phyloP scores from a whole-genome alignment of 1,284 basidiomycete genomes.

The Phylloporus sp. region DNA sequence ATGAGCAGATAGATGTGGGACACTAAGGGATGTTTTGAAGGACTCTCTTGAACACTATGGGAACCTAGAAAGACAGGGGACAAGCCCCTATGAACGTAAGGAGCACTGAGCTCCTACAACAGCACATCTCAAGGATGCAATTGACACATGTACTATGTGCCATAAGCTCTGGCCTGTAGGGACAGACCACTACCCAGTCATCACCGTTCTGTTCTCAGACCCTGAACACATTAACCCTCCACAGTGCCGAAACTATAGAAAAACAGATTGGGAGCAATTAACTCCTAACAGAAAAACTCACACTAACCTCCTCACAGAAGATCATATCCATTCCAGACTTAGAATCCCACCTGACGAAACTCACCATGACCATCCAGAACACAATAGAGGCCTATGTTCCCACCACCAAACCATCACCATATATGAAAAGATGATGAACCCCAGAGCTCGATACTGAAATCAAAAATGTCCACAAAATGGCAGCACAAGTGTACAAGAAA shows the following conservation, averaged over 20 bases:
- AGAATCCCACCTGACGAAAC: background rate
- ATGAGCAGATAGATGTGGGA: too few relatives aligned
- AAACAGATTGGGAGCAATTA: background rate
- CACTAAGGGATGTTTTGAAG: too few relatives aligned
- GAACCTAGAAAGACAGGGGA: too few relatives aligned
- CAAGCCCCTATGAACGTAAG: too few relatives aligned
- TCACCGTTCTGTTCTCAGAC: background rate
- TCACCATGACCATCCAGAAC: background rate
- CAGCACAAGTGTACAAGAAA: too few relatives aligned
- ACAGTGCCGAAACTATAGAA: background rate
- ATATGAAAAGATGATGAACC: background rate
- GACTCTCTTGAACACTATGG: too few relatives aligned
- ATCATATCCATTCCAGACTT: background rate
- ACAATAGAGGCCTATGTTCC: background rate
- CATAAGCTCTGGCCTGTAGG: background rate
- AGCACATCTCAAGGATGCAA: background rate
- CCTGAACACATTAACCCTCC: background rate
- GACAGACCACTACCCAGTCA: background rate
- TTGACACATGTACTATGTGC: background rate
- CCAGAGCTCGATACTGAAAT: too few relatives aligned
- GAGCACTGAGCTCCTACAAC: too few relatives aligned
- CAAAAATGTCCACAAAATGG: too few relatives aligned
- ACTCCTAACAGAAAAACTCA: background rate
- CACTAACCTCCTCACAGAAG: background rate
- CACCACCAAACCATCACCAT: background rate